Evolutionary conservation across 2,329 filamentous ascomycete genomes (phyloP).

Genomic region (Aureobasidium sp.): DNA sequence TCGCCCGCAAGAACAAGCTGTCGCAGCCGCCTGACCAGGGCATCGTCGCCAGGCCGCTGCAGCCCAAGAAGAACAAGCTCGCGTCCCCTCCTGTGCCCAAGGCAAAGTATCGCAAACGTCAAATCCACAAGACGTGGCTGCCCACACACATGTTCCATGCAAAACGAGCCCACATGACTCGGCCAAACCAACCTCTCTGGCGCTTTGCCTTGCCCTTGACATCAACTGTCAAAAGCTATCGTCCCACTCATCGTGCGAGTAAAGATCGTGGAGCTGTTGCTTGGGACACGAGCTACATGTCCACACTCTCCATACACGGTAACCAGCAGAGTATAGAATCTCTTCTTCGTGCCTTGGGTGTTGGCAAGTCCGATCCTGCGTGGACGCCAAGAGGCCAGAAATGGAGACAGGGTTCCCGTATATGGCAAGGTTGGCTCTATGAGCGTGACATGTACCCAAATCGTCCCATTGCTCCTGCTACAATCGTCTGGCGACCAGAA

Average conservation of each 20-base stretch:
- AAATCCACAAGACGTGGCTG: slow-evolving; percentile 83
- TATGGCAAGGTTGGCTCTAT: slow-evolving; percentile 49
- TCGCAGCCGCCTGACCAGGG: slow-evolving; percentile 17
- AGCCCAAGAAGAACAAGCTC: slow-evolving; percentile 60
- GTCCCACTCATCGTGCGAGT: slow-evolving; percentile 73
- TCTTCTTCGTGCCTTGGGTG: slow-evolving; percentile 56
- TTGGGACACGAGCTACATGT: slow-evolving; percentile 94
- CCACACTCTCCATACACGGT: slow-evolving; percentile 72
- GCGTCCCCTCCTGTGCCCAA: slow-evolving; percentile 54
- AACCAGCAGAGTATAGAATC: slow-evolving; percentile 52
- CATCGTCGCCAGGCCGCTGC: slow-evolving; percentile 41
- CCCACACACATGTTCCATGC: slow-evolving; percentile 92
- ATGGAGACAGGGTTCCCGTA: slow-evolving; percentile 58
- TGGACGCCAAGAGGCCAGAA: slow-evolving; percentile 58
- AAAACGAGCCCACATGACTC: slow-evolving; percentile 83
- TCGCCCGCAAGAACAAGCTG: slow-evolving; percentile 43
- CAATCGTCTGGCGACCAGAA: slow-evolving; percentile 63
- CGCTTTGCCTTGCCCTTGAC: slow-evolving; percentile 77
- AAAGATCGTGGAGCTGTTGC: slow-evolving; percentile 67
- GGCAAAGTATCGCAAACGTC: slow-evolving; percentile 73
- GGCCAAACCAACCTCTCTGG: slow-evolving; percentile 73
- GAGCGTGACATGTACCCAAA: slow-evolving; percentile 45
- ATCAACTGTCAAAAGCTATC: slow-evolving; percentile 81
- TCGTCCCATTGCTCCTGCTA: slow-evolving; percentile 59
- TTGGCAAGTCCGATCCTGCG: slow-evolving; percentile 40